Evolutionary conservation across 176 grass and related monocot genomes (phyloP).

Genomic region (Oryza punctata): DNA sequence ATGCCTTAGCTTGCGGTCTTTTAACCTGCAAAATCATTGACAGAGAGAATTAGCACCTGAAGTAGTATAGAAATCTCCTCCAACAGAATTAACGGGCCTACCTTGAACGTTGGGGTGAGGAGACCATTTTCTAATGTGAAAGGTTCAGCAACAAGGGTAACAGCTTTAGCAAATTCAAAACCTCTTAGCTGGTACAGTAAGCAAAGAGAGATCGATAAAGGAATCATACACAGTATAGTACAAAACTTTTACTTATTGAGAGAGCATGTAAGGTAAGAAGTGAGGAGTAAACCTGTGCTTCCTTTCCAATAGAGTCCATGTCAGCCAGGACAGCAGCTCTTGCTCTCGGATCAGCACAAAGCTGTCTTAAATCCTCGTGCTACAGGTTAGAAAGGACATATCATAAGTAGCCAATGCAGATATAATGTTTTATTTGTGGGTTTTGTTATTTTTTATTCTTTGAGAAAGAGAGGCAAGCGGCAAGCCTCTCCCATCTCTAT

Average conservation of each 20-base stretch:
- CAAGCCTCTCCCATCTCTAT: no score
- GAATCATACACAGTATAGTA: not conserved
- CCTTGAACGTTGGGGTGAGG: constrained; percentile 97
- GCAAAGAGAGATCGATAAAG: not conserved
- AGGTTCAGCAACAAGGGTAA: constrained; percentile 76
- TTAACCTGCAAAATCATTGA: constrained; percentile 54
- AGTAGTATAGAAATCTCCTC: not conserved
- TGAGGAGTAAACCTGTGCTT: constrained; percentile 69
- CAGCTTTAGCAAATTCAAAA: constrained; percentile 86
- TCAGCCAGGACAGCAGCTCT: constrained; percentile 79
- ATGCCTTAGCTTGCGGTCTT: constrained; percentile 90
- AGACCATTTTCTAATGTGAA: constrained; percentile 97
- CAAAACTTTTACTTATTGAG: not conserved
- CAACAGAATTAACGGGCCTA: constrained; percentile 21
- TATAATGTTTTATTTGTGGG: not conserved
- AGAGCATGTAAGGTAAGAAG: constrained; percentile 1
- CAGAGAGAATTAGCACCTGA: not conserved
- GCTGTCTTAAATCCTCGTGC: constrained; percentile 68
- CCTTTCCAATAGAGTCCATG: constrained; percentile 87
- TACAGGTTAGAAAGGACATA: constrained; percentile 39
- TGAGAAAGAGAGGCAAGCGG: not conserved
- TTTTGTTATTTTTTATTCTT: not conserved
- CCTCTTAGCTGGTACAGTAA: constrained; percentile 72
- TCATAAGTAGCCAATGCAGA: not conserved
- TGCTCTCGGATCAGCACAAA: constrained; percentile 72